Evolutionary conservation across 164 flowering plant species (phyloP), one percentile per base, ranked within the genome.

Genomic region (Saururus chinensis): DNA sequence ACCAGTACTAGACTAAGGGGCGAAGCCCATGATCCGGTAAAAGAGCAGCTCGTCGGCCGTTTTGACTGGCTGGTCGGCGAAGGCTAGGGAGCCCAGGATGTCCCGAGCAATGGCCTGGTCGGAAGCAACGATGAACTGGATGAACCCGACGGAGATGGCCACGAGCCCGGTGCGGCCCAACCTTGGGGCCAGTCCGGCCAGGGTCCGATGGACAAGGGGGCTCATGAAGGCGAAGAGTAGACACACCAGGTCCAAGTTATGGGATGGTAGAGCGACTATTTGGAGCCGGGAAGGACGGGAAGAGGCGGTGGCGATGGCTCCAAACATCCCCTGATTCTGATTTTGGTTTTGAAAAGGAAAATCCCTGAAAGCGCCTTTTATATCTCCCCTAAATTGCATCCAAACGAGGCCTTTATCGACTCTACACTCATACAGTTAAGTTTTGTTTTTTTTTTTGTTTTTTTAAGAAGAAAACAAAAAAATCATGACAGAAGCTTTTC

Each of bases 1-100:
- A 71, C 89, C 89, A 84, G 63, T 84, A 84, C 19, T 74, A 79
- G 0, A 86, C 89, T 51, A 51, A 76, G 2, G 89, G 60, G 86
- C 83, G 40, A 84, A 84, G 0, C 89, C 86, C 73, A 84, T 84
- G 53, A 86, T 86, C 19, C 83, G 61, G 56, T 80, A 79, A 56
- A 82, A 84, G 35, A 84, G 66, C 9, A 84, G 78, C 66, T 77
- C 81, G 49, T 82, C 75, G 13, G 89, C 86, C 1, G 86, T 84
- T 60, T 84, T 84, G 0, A 84, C 66, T 9, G 89, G 86, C 13
- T 86, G 66, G 57, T 84, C 81, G 6, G 82, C 86, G 51, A 84
- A 84, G 52, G 75, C 80, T 0, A 83, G 70, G 57, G 79, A 77
- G 71, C 63, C 74, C 8, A 84, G 61, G 19, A 82, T 71, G 42